A percentile compares a stretch with the other conserved stretches of the same genome.
Conservation (phyloP, 73 alveolate genomes). For the Blepharisma stoltei region DNA sequence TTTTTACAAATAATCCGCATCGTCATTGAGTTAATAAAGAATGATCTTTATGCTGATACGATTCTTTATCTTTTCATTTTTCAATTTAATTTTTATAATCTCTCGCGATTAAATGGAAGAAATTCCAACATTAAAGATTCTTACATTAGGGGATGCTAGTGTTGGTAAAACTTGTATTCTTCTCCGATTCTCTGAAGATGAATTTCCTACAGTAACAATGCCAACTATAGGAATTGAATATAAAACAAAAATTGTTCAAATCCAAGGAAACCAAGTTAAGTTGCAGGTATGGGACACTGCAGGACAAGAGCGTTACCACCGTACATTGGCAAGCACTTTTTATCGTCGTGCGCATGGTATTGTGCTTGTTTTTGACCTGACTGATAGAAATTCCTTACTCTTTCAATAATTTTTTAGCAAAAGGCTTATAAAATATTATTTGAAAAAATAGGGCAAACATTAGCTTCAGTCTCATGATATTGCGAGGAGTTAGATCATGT, state of each 20-base stretch:
- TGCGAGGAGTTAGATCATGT: too few relatives aligned
- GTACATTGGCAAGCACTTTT: conserved; percentile 13
- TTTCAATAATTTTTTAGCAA: too few relatives aligned
- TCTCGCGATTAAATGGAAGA: background rate
- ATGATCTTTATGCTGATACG: too few relatives aligned
- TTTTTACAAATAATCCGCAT: too few relatives aligned
- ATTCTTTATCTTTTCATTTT: too few relatives aligned
- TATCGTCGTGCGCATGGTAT: conserved; percentile 1
- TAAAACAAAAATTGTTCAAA: background rate
- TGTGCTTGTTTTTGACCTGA: conserved; percentile 16
- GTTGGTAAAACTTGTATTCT: conserved; percentile 73
- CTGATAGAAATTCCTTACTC: background rate
- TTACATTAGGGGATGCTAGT: conserved; percentile 73
- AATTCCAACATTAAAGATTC: conserved; percentile 37
- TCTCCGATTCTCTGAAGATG: conserved; percentile 47
- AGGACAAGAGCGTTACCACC: conserved; percentile 31
- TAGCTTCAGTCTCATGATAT: too few relatives aligned
- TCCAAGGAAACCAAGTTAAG: background rate
- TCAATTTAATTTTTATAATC: too few relatives aligned
- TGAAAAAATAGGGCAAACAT: too few relatives aligned
- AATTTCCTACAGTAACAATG: background rate
- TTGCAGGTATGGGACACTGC: conserved; percentile 23
- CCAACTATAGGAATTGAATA: conserved; percentile 6
- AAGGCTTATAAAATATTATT: too few relatives aligned
- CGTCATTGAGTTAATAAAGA: too few relatives aligned